Evolutionary conservation across 495 filamentous ascomycete genomes (phyloP), one percentile per base, ranked within the genome.

Genomic region (Podospora bellae-mahoneyi): DNA sequence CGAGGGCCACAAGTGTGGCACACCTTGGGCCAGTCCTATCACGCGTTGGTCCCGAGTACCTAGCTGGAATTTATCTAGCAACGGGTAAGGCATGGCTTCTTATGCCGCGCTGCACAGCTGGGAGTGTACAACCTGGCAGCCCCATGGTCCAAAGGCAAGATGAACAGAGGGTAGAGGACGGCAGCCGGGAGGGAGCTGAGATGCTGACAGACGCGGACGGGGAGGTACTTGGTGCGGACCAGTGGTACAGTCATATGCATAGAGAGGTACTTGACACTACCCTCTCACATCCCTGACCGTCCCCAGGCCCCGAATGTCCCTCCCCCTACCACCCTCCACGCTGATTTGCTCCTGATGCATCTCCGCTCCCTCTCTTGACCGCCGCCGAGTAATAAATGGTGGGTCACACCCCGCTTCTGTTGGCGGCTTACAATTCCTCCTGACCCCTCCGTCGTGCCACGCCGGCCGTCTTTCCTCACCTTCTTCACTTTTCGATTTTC

Each of bases 381-480:
- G 64, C 54, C 71, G 60, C 69, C 70, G 70, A 74, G 74, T 74
- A 76, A 75, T 74, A 77, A 75, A 75, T 73, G 76, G 73, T 75
- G 73, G 75, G 73, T 74, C 74, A 72, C 73, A 72, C 71, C 76
- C 75, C 75, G 72, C 75, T 72, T 26, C 68, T 65, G 71, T 64
- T 71, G 68, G 64, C 68, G 67, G 73, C 70, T 73, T 62, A 71
- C 74, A 62, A 68, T 75, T 71, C 70, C 72, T 75, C 68, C 74
- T 77, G 73, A 76, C 74, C 76, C 74, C 76, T 69, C 75, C 55
- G 66, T 69, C 55, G 64, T 69, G 67, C 70, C 68, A 54, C 56
- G 56, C 66, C 58, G 59, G 26, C 64, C 34, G 54, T 53, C 18
- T 68, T 68, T 56, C 64, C 53, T 54, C 60, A 23, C 60, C 67